Evolutionary conservation across 352 stramenopile genomes (phyloP).

Genomic region (Phytophthora crassamura): DNA sequence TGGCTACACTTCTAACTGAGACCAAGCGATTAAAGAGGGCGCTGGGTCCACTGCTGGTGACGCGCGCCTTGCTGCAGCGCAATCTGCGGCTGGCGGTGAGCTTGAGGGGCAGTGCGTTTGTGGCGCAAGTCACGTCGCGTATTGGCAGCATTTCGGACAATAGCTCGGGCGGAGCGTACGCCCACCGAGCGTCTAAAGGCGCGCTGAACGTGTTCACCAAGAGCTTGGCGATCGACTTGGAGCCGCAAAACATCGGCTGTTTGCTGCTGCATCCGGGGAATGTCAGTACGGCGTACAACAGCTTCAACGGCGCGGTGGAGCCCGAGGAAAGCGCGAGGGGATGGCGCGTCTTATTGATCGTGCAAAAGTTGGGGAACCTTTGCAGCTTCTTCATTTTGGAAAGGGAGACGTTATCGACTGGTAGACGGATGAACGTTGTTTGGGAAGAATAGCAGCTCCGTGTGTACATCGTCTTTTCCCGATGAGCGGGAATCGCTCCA

Average conservation of each 20-base stretch:
- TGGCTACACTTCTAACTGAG: constrained; percentile 8
- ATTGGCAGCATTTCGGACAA: constrained; percentile 60
- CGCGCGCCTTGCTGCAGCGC: constrained; percentile 45
- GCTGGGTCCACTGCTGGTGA: constrained; percentile 63
- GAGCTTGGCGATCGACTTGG: constrained; percentile 56
- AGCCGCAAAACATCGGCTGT: constrained; percentile 46
- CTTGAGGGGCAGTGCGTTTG: constrained; percentile 36
- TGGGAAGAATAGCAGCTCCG: background rate
- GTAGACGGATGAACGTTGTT: constrained; percentile 30
- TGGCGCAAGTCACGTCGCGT: constrained; percentile 55
- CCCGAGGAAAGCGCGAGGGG: constrained; percentile 43
- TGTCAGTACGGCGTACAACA: constrained; percentile 54
- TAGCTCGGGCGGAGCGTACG: constrained; percentile 45
- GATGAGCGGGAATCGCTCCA: no score
- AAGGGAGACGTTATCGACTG: constrained; percentile 61
- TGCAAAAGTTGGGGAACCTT: constrained; percentile 40
- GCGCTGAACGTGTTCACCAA: constrained; percentile 75
- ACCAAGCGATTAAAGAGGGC: no score
- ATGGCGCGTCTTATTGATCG: constrained; percentile 44
- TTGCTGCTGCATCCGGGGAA: constrained; percentile 61
- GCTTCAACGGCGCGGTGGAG: constrained; percentile 37
- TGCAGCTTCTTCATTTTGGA: constrained; percentile 55
- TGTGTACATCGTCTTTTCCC: background rate
- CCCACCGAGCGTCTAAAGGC: constrained; percentile 72
- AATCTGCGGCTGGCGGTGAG: constrained; percentile 46